Evolutionary conservation across 495 filamentous ascomycete genomes (phyloP).

Genomic region (Penicillium ucsense): DNA sequence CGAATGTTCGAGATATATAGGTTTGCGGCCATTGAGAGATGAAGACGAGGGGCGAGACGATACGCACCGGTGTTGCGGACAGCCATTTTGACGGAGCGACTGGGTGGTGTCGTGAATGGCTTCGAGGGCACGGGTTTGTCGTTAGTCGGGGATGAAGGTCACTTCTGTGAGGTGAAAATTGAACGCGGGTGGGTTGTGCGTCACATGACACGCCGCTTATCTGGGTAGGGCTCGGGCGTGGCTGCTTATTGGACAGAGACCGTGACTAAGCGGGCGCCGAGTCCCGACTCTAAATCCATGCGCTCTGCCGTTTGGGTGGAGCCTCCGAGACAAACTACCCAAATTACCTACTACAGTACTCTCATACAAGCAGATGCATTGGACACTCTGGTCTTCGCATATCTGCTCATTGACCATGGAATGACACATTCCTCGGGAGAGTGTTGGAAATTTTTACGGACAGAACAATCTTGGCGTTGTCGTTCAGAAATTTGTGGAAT

Average conservation of each 20-base stretch:
- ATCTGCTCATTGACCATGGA: no score
- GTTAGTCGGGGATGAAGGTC: constrained; percentile 23
- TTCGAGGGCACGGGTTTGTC: constrained; percentile 26
- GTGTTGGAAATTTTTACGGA: no score
- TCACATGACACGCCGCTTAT: constrained; percentile 31
- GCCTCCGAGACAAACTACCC: no score
- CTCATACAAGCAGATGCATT: no score
- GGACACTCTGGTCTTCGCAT: no score
- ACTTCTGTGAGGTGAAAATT: constrained; percentile 20
- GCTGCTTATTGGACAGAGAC: constrained; percentile 14
- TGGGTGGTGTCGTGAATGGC: constrained; percentile 22
- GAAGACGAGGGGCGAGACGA: constrained; percentile 1
- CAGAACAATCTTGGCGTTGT: no score
- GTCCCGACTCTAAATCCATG: no score
- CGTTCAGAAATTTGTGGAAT: no score
- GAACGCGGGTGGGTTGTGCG: constrained; percentile 27
- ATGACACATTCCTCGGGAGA: no score
- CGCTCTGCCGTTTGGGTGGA: no score
- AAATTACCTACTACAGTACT: no score
- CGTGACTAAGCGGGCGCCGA: neutral
- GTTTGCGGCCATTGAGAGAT: neutral
- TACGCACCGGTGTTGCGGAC: constrained; percentile 32
- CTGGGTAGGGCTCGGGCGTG: constrained; percentile 5
- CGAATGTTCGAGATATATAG: neutral
- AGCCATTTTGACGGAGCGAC: constrained; percentile 31